Evolutionary conservation across 495 filamentous ascomycete genomes (phyloP).

Genomic region (Beverwykella pulmonaria): DNA sequence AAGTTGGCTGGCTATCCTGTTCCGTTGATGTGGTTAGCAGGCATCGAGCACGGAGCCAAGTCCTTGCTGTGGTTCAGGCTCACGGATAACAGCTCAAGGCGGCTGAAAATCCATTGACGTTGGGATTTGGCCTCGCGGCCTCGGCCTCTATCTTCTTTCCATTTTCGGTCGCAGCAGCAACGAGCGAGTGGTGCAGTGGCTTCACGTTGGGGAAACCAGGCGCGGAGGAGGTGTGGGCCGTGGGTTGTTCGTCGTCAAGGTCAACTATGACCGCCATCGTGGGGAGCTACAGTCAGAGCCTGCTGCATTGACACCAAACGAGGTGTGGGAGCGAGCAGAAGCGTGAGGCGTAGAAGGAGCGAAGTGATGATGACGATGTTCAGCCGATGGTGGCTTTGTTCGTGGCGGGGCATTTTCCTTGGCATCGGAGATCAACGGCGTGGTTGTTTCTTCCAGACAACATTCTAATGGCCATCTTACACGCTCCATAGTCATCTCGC

Average conservation of each 20-base stretch:
- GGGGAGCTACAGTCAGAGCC: background rate
- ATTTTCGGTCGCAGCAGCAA: slow-evolving; percentile 3
- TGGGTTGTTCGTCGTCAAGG: slow-evolving; percentile 58
- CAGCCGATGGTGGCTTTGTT: slow-evolving; percentile 16
- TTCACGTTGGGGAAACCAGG: slow-evolving; percentile 31
- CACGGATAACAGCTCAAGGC: slow-evolving; percentile 92
- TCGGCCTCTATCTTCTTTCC: slow-evolving; percentile 28
- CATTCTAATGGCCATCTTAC: no score
- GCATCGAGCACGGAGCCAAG: slow-evolving; percentile 19
- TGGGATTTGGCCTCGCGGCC: slow-evolving; percentile 59
- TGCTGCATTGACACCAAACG: slow-evolving; percentile 36
- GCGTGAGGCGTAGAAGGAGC: background rate
- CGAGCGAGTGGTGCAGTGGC: slow-evolving; percentile 29
- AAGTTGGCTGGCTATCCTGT: slow-evolving; percentile 75
- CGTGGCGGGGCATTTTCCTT: slow-evolving; percentile 17
- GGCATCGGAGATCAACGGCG: background rate
- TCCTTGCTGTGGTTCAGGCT: slow-evolving; percentile 41
- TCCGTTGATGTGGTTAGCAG: slow-evolving; percentile 30
- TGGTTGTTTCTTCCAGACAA: no score
- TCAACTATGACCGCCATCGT: slow-evolving; percentile 68
- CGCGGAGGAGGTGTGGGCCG: slow-evolving; percentile 18
- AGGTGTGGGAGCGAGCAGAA: slow-evolving; percentile 3
- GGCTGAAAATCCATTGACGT: slow-evolving; percentile 70
- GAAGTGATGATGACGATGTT: background rate
- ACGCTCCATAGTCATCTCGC: no score